Evolutionary conservation across 495 filamentous ascomycete genomes (phyloP), one percentile per base, ranked within the genome.

Genomic region (Trichoderma erinaceum): DNA sequence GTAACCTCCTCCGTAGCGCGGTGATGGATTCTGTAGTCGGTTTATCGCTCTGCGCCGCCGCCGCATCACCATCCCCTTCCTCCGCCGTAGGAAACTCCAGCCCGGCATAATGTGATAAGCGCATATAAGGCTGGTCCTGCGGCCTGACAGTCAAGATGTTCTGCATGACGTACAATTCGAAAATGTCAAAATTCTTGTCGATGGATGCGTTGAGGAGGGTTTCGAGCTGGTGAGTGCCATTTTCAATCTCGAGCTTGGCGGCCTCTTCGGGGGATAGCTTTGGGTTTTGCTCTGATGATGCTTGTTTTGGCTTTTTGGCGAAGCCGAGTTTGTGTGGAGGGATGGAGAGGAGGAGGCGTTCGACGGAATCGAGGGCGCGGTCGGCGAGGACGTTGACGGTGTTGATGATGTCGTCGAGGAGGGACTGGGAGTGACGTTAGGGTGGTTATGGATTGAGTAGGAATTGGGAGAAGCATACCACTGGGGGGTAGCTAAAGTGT

Each of bases 321-420:
- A 97, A 98, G 13, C 95, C 95, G 65, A 99, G 86, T 13, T 83
- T 78, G 23, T 86, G 79, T 1, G 93, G 91, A 0, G 89, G 84
- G 10, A 89, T 87, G 61, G 82, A 82, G 46, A 92, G 79, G 25
- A 98, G 86, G 8, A 90, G 91, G 65, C 84, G 83, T 76, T 99
- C 95, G 69, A 97, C 84, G 69, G 87, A 88, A 69, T 90, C 89
- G 70, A 97, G 87, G 66, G 92, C 92, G 73, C 87, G 87, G 77
- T 93, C 94, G 72, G 92, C 87, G 72, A 97, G 82, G 67, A 90
- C 89, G 81, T 98, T 98, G 73, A 97, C 87, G 69, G 88, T 88
- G 82, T 99, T 97, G 80, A 98, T 97, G 69, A 99, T 91, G 75
- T 98, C 95, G 83, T 99, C 95, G 75, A 99, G 88, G 27, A 99